Base-by-base conservation (phyloP, 495 filamentous ascomycete species). In the Rhizodiscina lignyota region DNA sequence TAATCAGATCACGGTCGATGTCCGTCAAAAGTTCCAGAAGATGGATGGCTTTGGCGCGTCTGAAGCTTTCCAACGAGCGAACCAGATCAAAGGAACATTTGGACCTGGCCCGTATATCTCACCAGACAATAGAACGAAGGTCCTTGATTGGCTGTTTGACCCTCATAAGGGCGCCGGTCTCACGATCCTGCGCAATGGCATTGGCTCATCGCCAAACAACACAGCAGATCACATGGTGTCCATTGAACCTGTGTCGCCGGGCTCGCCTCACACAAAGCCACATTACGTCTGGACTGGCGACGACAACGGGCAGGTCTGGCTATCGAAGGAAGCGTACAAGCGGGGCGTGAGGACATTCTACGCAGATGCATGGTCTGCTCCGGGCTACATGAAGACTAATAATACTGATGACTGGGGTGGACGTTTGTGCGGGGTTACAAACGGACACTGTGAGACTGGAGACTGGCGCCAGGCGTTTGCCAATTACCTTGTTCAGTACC, bases 361-460 rank as follows among this genome's bases (percentile, higher is more conserved):
- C 40, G 65, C 66, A 1, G 56, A 74, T 50, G 67, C 68, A 0
- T 72, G 67, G 67, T 62, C 54, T 21, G 68, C 66, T 0, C 66
- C 66, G 0, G 65, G 60, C 0, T 74, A 61, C 52, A 71, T 74
- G 67, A 74, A 72, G 48, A 69, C 63, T 4, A 66, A 63, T 41
- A 47, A 51, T 11, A 43, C 51, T 18, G 50, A 62, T 26, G 38
- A 40, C 24, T 53, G 54, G 26, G 55, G 63, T 31, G 59, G 60
- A n/a, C 63, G 58, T 32, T 44, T 66, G 19, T 72, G 70, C 48
- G 60, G 68, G 15, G 60, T 67, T 1, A 50, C 57, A 1, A 56
- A 55, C 4, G 44, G 60, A 4, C 44, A 47, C 5, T 71, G 67
- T 44, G 42, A 53, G 0, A 53, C 51, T 3, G 67, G 67, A 0